Evolutionary conservation across 176 grass and related monocot genomes (phyloP), one percentile per base, ranked within the genome.

Genomic region (Echinochloa phyllopogon): DNA sequence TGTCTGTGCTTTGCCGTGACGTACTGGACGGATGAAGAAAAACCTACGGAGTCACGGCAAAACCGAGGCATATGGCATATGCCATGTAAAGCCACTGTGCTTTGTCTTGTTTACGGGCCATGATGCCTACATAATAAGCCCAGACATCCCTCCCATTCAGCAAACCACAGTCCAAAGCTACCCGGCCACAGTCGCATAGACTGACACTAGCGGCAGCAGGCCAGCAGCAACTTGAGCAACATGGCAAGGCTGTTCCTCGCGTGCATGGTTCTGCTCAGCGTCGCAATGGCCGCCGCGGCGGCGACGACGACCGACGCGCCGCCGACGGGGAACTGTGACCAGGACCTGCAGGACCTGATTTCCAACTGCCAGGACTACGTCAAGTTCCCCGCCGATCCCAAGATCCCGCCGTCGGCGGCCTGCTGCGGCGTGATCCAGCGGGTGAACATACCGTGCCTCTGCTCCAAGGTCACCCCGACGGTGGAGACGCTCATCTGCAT

Each of bases 401-500:
- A 62, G 78, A 79, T 80, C 57, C 2, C 58, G 10, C 93, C 93
- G 6, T 92, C 90, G 12, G 0, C 16, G 11, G 77, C 57, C 42
- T 95, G 93, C 62, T 92, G 88, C 71, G 4, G 4, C 33, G 79
- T 77, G 74, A 11, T 95, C 16, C 68, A 93, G 70, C 48, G 17
- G 5, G 89, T 24, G 23, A 76, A 96, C 78, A 53, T 96, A 17
- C 76, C 86, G 36, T 93, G 94, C 56, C 75, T 88, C 55, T 96
- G 91, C 73, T 50, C 51, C 18, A 87, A 87, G 60, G 73, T 93
- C 61, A 87, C 88, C 6, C 86, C 94, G 48, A 5, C 6, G 40
- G 14, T 92, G 20, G 84, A 82, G 87, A 24, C 59, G 72, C 0
- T 87, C 37, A 49, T 95, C 39, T 86, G 74, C 78, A 87, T 85